Evolutionary conservation across 345 rosid genomes (phyloP).

Genomic region (Cardamine chenopodiifolia): DNA sequence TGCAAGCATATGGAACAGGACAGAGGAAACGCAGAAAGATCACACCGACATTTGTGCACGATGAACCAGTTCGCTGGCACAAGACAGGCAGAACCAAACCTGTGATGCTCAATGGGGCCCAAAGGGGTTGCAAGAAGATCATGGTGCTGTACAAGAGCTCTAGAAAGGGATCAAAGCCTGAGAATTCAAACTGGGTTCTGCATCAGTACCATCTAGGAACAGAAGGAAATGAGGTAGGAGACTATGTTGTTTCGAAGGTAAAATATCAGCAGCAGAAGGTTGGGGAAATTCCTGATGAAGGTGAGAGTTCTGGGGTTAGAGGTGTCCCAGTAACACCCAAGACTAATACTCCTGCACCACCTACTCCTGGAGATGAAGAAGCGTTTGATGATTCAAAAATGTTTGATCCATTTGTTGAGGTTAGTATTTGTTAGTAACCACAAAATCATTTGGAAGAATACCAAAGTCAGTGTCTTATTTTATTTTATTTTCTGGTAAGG

Average conservation of each 20-base stretch:
- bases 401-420: conserved; percentile 22
- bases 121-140: conserved; percentile 75
- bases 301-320: conserved; percentile 38
- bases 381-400: conserved; percentile 2
- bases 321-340: conserved; percentile 66
- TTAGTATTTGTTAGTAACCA: too few relatives aligned
- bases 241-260: conserved; percentile 75
- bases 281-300: conserved; percentile 45
- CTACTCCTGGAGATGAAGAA: conserved; percentile 28
- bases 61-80: conserved; percentile 81
- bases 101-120: conserved; percentile 64
- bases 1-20: conserved; percentile 78
- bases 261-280: conserved; percentile 58
- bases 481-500: conserved; percentile 15
- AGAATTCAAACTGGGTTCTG: conserved; percentile 78
- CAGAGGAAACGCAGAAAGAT: conserved; percentile 78
- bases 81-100: conserved; percentile 88
- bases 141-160: conserved; percentile 83
- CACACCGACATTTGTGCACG: conserved; percentile 45
- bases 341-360: conserved; percentile 53
- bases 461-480: too few relatives aligned
- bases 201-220: conserved; percentile 88
- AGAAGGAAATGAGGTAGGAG: conserved; percentile 68
- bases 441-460: too few relatives aligned
- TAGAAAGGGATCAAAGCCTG: conserved; percentile 62